Percentiles rank a stretch among this genome's conserved stretches.
These are phyloP conservation scores for Mortierella sp. DNA, from an alignment of 371 early-diverging fungal species.

Conservation along the genomic window DNA sequence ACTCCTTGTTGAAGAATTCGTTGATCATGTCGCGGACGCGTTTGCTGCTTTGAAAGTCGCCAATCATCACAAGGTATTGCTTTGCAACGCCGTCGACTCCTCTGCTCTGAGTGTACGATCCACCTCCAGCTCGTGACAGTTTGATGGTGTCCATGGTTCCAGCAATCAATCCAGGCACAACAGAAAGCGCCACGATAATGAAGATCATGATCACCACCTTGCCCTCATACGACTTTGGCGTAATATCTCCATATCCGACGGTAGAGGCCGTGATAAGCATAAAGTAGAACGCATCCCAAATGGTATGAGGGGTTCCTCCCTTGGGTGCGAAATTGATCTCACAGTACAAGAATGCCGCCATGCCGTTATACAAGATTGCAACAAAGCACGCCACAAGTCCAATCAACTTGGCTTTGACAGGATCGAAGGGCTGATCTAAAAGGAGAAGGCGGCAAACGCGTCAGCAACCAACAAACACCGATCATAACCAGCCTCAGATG, in stretches of 20 bases:
- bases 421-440: constrained; percentile 61
- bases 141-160: constrained; percentile 67
- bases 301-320: constrained; percentile 53
- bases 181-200: constrained; percentile 72
- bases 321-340: constrained; percentile 67
- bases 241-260: constrained; percentile 87
- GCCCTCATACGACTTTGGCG: constrained; percentile 68
- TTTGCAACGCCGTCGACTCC: constrained; percentile 55
- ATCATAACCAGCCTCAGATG: no score
- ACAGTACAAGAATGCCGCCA: constrained; percentile 76
- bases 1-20: constrained; percentile 68
- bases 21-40: constrained; percentile 69
- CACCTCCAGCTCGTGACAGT: constrained; percentile 56
- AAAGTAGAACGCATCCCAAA: constrained; percentile 69
- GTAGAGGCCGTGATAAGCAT: constrained; percentile 77
- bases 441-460: no score
- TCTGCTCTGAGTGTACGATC: constrained; percentile 38
- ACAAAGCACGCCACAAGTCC: constrained; percentile 70
- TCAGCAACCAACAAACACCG: no score
- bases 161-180: constrained; percentile 70
- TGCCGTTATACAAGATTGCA: constrained; percentile 73
- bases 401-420: constrained; percentile 68
- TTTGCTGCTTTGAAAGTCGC: constrained; percentile 66
- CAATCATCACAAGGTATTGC: constrained; percentile 69
- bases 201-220: constrained; percentile 74